phyloP scores from a whole-genome alignment of 257 asterid species.

The Thymus quinquecostatus region DNA sequence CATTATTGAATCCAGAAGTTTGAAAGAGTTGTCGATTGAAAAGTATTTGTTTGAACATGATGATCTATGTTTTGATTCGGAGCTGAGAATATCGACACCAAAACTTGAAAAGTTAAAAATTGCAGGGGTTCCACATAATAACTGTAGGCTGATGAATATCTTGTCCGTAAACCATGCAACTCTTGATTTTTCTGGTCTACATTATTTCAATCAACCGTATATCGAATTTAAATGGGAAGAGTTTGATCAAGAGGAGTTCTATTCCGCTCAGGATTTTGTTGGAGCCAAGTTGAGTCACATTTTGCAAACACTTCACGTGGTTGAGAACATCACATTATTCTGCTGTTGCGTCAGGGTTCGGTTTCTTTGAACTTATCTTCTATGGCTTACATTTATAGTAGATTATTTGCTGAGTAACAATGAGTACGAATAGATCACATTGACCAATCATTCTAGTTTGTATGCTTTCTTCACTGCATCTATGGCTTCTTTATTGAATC shows the following conservation, averaged over 20 bases:
- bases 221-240: background rate
- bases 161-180: background rate
- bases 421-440: conserved; percentile 7
- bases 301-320: background rate
- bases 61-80: background rate
- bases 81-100: background rate
- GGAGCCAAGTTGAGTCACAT: background rate
- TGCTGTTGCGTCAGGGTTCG: background rate
- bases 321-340: background rate
- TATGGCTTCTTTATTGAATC: background rate
- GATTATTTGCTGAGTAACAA: background rate
- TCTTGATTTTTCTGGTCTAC: background rate
- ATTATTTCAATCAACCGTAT: background rate
- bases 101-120: background rate
- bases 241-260: background rate
- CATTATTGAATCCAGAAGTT: background rate
- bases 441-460: background rate
- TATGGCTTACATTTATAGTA: background rate
- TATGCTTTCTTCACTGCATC: background rate
- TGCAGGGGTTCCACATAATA: background rate
- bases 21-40: background rate
- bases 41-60: background rate
- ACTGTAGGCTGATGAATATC: background rate
- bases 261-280: background rate
- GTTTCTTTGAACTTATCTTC: background rate